Evolutionary conservation across 805 yeast genomes (phyloP).

Genomic region (Candida nonsorbophila): DNA sequence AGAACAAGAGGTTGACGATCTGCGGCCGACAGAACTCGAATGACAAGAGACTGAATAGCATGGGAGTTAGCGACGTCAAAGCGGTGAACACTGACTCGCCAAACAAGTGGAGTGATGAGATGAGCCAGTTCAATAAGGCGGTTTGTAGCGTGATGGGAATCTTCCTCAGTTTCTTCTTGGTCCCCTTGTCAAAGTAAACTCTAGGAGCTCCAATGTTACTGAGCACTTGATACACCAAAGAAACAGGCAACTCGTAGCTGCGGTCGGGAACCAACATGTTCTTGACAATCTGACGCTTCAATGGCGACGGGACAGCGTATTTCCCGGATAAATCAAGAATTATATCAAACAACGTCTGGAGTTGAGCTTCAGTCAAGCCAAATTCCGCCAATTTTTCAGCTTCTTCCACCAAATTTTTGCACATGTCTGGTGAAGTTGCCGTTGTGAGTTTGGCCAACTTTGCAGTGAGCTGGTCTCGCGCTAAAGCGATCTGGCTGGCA

Average conservation of each 20-base stretch:
- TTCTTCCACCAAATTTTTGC: no score
- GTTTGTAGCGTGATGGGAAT: conserved; percentile 12
- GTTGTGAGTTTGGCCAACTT: no score
- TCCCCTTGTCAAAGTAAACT: conserved; percentile 10
- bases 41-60: conserved; percentile 15
- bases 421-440: no score
- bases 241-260: not conserved
- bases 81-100: conserved; percentile 7
- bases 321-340: no score
- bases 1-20: conserved; percentile 15
- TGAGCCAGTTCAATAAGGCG: conserved; percentile 17
- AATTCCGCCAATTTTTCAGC: no score
- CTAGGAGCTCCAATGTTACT: conserved; percentile 11
- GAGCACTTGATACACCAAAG: conserved; percentile 4
- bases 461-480: no score
- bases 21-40: conserved; percentile 20
- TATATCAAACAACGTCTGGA: no score
- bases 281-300: no score
- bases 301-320: no score
- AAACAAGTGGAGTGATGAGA: conserved; percentile 13
- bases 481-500: no score
- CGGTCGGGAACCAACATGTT: no score
- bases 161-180: conserved; percentile 8
- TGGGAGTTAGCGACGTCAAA: conserved; percentile 10
- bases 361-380: no score